Evolutionary conservation across 768 basidiomycete genomes (phyloP).

Genomic region (Rhizopogon sp.): DNA sequence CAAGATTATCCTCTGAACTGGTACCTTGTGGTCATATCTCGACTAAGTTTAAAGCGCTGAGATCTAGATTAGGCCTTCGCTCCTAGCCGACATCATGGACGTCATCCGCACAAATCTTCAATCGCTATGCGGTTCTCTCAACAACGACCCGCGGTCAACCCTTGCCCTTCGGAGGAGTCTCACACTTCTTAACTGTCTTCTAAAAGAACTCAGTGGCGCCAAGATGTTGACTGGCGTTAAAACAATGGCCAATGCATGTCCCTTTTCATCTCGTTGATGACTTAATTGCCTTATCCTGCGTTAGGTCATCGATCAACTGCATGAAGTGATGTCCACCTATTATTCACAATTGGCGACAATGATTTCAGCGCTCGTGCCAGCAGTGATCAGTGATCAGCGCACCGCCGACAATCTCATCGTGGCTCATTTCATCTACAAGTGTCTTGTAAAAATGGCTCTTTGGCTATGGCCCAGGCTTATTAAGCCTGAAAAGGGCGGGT

Average conservation of each 20-base stretch:
- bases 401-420: slow-evolving; percentile 45
- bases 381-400: slow-evolving; percentile 31
- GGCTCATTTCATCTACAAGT: slow-evolving; percentile 72
- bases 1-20: slow-evolving; percentile 71
- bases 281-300: not conserved
- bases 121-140: slow-evolving; percentile 38
- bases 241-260: slow-evolving; percentile 56
- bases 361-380: slow-evolving; percentile 26
- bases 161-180: slow-evolving; percentile 57
- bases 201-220: slow-evolving; percentile 66
- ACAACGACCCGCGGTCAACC: slow-evolving; percentile 37
- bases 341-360: slow-evolving; percentile 50
- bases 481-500: slow-evolving; percentile 38
- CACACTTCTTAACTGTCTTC: slow-evolving; percentile 54
- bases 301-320: slow-evolving; percentile 33
- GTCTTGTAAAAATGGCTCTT: slow-evolving; percentile 58
- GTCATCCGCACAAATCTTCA: slow-evolving; percentile 51
- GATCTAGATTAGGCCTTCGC: slow-evolving; percentile 16
- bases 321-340: slow-evolving; percentile 50
- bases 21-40: slow-evolving; percentile 32
- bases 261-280: not conserved
- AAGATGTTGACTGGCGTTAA: slow-evolving; percentile 69
- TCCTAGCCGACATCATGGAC: slow-evolving; percentile 38
- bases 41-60: not conserved
- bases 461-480: slow-evolving; percentile 65